Evolutionary conservation across 2,329 filamentous ascomycete species (phyloP).

Genomic region (Ophiocordyceps unilateralis): DNA sequence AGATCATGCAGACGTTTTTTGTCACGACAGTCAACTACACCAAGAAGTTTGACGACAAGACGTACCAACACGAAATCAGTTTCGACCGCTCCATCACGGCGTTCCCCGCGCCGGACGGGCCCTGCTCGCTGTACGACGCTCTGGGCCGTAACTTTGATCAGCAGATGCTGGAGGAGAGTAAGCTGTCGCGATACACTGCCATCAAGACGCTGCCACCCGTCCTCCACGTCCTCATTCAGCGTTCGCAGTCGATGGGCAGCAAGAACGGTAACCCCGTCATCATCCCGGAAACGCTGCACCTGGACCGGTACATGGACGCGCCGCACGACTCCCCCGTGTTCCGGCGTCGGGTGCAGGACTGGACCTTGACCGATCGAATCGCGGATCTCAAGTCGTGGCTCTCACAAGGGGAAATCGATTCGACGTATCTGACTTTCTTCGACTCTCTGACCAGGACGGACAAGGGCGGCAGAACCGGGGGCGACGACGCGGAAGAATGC

Average conservation of each 20-base stretch:
- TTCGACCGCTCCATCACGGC: slow-evolving; percentile 48
- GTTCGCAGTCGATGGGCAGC: slow-evolving; percentile 53
- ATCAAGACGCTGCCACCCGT: slow-evolving; percentile 68
- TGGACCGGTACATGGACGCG: slow-evolving; percentile 76
- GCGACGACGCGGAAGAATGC: slow-evolving; percentile 1
- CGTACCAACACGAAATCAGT: slow-evolving; percentile 24
- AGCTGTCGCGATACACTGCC: slow-evolving; percentile 46
- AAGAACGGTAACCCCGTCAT: slow-evolving; percentile 66
- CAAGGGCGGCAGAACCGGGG: not conserved
- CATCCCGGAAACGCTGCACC: slow-evolving; percentile 65
- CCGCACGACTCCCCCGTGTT: slow-evolving; percentile 42
- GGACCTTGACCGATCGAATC: slow-evolving; percentile 55
- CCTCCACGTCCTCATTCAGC: slow-evolving; percentile 76
- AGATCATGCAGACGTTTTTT: slow-evolving; percentile 55
- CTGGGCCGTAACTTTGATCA: slow-evolving; percentile 75
- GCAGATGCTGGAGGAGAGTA: slow-evolving; percentile 52
- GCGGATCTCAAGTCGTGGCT: slow-evolving; percentile 29
- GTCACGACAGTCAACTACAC: slow-evolving; percentile 44
- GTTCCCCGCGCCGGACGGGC: slow-evolving; percentile 31
- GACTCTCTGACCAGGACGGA: slow-evolving; percentile 9
- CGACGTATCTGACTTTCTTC: slow-evolving; percentile 11
- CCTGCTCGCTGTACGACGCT: slow-evolving; percentile 60
- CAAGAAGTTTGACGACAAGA: slow-evolving; percentile 28
- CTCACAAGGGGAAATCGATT: slow-evolving; percentile 10
- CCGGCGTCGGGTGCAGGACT: slow-evolving; percentile 48